phyloP scores from a whole-genome alignment of 2,329 filamentous ascomycete genomes.

The Exutisphaerella laricina region DNA sequence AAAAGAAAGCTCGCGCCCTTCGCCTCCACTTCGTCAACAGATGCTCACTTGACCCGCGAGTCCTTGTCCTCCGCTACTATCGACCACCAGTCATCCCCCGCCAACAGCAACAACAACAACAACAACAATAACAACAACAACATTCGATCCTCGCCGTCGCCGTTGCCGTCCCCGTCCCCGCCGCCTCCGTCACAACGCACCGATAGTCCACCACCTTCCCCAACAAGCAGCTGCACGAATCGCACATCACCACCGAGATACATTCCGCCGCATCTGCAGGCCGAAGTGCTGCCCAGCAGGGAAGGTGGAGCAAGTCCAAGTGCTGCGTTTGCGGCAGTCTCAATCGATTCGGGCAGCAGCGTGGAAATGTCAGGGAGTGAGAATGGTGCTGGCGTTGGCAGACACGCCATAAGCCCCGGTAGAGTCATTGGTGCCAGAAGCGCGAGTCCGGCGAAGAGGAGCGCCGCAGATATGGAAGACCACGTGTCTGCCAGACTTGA shows the following conservation, averaged over 20 bases:
- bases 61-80: slow-evolving; percentile 8
- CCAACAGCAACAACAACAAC: too few species aligned
- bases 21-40: neutral
- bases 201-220: slow-evolving; percentile 18
- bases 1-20: neutral
- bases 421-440: slow-evolving; percentile 33
- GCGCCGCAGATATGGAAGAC: slow-evolving; percentile 46
- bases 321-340: slow-evolving; percentile 26
- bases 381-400: slow-evolving; percentile 19
- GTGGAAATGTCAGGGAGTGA: slow-evolving; percentile 40
- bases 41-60: too few species aligned
- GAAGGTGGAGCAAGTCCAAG: slow-evolving; percentile 31
- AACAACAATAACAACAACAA: too few species aligned
- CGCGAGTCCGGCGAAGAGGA: slow-evolving; percentile 52
- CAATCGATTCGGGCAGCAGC: slow-evolving; percentile 36
- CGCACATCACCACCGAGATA: slow-evolving; percentile 36
- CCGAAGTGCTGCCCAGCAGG: slow-evolving; percentile 39
- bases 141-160: slow-evolving; percentile 26
- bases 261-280: slow-evolving; percentile 53
- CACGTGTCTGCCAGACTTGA: slow-evolving; percentile 3
- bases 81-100: slow-evolving; percentile 14
- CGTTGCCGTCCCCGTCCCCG: slow-evolving; percentile 22
- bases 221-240: slow-evolving; percentile 19
- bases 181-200: slow-evolving; percentile 12
- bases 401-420: slow-evolving; percentile 17